Conservation (phyloP, 2,329 filamentous ascomycete species). For the Microdochium nivale region DNA sequence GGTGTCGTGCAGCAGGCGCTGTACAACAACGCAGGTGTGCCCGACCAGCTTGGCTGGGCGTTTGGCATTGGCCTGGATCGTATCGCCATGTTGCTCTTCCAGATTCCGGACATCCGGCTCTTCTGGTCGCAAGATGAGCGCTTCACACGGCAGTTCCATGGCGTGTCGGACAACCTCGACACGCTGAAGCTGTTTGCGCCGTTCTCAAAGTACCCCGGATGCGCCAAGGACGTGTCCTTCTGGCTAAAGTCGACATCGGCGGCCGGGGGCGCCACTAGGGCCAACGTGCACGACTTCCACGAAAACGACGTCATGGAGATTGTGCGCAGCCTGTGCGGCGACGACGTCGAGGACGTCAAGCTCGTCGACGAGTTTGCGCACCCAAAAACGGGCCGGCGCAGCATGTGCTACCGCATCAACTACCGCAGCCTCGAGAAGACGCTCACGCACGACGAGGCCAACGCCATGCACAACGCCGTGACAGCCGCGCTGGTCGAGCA, state of each 20-base stretch:
- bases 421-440: slow-evolving; percentile 91
- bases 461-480: slow-evolving; percentile 65
- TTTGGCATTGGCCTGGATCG: slow-evolving; percentile 92
- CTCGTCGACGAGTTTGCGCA: slow-evolving; percentile 83
- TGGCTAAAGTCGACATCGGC: slow-evolving; percentile 57
- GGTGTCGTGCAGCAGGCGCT: slow-evolving; percentile 82
- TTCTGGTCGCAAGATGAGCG: slow-evolving; percentile 87
- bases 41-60: slow-evolving; percentile 78
- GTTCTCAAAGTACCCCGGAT: slow-evolving; percentile 86
- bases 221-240: slow-evolving; percentile 89
- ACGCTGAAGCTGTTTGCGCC: slow-evolving; percentile 60
- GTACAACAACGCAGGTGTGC: slow-evolving; percentile 66
- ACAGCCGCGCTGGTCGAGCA: slow-evolving; percentile 54
- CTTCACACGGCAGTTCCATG: slow-evolving; percentile 78
- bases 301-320: slow-evolving; percentile 98
- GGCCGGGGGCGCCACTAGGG: slow-evolving; percentile 34
- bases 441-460: slow-evolving; percentile 74
- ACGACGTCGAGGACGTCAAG: slow-evolving; percentile 78
- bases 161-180: slow-evolving; percentile 42
- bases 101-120: slow-evolving; percentile 89
- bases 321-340: slow-evolving; percentile 72
- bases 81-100: slow-evolving; percentile 95
- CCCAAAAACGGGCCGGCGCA: slow-evolving; percentile 73
- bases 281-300: slow-evolving; percentile 54
- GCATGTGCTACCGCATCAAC: slow-evolving; percentile 86